These are phyloP conservation scores for Artemisia tridentata DNA, from an alignment of 129 eudicot genomes.

Conservation along the genomic window DNA sequence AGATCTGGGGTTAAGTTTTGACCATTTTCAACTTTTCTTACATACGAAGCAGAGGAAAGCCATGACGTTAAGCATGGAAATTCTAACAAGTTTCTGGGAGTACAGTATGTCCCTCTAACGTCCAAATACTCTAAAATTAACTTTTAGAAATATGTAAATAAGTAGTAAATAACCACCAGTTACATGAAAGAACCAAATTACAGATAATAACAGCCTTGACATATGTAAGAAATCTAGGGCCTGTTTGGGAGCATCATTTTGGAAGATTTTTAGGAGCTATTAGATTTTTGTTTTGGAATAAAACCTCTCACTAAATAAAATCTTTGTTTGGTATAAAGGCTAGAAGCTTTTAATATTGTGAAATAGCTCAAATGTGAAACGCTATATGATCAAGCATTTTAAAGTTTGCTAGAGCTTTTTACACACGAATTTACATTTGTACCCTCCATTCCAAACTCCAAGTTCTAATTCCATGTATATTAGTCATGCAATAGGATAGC, in stretches of 20 bases:
- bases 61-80: background rate
- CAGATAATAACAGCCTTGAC: background rate
- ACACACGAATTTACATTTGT: no score
- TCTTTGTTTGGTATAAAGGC: no score
- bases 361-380: no score
- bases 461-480: no score
- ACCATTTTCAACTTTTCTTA: background rate
- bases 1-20: background rate
- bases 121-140: background rate
- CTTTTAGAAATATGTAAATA: background rate
- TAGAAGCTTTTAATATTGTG: no score
- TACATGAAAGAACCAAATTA: background rate
- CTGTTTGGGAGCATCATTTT: background rate
- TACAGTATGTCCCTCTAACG: background rate
- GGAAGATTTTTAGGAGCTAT: background rate
- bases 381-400: no score
- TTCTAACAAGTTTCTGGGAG: background rate
- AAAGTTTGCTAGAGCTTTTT: no score
- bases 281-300: background rate
- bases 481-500: no score
- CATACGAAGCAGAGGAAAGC: background rate
- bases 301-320: no score
- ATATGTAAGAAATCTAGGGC: background rate
- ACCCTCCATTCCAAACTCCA: no score
- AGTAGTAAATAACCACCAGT: background rate